Base-by-base conservation (phyloP, 2,329 filamentous ascomycete species). In the Fusarium longipes region DNA sequence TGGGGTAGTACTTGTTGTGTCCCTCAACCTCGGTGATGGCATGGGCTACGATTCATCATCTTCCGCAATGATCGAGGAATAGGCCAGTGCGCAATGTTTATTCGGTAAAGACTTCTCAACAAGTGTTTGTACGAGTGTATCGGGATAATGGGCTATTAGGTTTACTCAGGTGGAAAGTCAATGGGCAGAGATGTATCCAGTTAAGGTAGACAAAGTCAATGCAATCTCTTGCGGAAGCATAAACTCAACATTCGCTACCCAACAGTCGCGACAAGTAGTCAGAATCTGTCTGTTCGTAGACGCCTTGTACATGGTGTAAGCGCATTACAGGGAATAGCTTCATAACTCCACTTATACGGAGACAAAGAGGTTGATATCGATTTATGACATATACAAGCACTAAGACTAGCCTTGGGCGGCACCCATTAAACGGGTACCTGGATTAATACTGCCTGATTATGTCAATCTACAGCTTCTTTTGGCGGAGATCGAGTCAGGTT, bases 401-500 rank as follows among this genome's bases (percentile, higher is more conserved):
- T 20, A 33, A 43, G 15, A 2, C 40, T 17, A 48, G 18, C 15
- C 17, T 25, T 25, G 17, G 12, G 17, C 22, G 20, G 6, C 30
- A 17, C 20, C 25, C 7, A 17, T 25, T 15, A 17, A 20, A 30
- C 18, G n/a, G 8, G 33, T 32, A 50, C 17, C 44, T 50, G 25
- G 25, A 11, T 49, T 39, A 9, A 22, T 39, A 25, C 29, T 20
- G 27, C 22, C 22, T 17, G 25, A 44, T 40, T 33, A 33, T 36
- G 48, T n/a, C 57, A 47, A 49, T 12, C 18, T 35, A 3, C 17
- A 43, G 30, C 12, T 22, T 35, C 15, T 24, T 56, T 39, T 39
- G 29, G 18, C 38, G 22, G 24, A 29, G 27, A 24, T 57, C 4
- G 24, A 53, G 27, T 57, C 59, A 36, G 44, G 36, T 49, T 43